phyloP scores from a whole-genome alignment of 2,329 filamentous ascomycete species.

The Tolypocladium inflatum region DNA sequence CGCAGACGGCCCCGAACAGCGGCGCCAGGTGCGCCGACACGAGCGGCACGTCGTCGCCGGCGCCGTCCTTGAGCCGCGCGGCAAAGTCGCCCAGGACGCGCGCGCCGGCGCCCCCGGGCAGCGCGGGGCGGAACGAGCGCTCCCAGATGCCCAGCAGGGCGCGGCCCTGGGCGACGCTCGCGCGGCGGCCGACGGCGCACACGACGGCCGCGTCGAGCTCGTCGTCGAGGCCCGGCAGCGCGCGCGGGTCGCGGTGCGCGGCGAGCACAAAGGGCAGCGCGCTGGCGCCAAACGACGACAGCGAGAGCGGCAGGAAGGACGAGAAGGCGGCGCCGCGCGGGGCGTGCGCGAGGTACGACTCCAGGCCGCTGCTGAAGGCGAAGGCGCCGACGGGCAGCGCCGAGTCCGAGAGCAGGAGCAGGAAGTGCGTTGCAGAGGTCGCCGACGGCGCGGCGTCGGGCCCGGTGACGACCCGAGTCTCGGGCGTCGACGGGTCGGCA shows the following conservation, averaged over 20 bases:
- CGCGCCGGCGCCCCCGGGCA: conserved; percentile 11
- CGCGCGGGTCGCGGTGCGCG: conserved; percentile 45
- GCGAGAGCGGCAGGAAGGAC: conserved; percentile 59
- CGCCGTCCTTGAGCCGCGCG: conserved; percentile 19
- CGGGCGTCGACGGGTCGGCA: background rate
- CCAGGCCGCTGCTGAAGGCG: conserved; percentile 73
- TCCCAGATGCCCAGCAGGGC: conserved; percentile 72
- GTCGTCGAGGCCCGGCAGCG: conserved; percentile 57
- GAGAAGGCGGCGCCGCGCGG: conserved; percentile 37
- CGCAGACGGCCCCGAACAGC: conserved; percentile 58
- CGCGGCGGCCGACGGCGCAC: conserved; percentile 70
- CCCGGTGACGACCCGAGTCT: background rate
- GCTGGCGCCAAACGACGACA: conserved; percentile 62
- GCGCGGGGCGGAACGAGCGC: conserved; percentile 45
- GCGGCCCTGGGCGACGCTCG: conserved; percentile 65
- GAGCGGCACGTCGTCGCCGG: conserved; percentile 22
- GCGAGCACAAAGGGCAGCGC: conserved; percentile 67
- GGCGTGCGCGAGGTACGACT: conserved; percentile 68
- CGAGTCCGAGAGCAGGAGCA: conserved; percentile 72
- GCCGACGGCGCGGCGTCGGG: conserved; percentile 1
- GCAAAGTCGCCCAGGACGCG: conserved; percentile 26
- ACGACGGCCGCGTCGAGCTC: conserved; percentile 65
- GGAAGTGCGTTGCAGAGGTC: conserved; percentile 43
- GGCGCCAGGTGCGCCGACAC: conserved; percentile 60
- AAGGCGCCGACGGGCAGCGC: conserved; percentile 78